Base-by-base conservation (phyloP, 495 filamentous ascomycete species). In the Cryomyces minteri region DNA sequence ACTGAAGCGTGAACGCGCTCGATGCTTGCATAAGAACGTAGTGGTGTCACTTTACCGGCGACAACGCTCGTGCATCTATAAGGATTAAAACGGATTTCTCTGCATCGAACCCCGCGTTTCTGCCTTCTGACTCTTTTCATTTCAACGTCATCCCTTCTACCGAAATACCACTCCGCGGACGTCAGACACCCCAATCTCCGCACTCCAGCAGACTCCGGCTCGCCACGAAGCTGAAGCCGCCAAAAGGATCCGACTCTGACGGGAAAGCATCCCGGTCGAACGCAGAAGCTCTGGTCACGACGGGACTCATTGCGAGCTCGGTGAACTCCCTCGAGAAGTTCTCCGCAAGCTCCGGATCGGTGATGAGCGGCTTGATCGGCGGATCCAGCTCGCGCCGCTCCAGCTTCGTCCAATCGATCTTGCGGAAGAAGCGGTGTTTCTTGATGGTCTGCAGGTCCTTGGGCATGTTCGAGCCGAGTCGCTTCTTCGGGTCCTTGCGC, bases 191-290 rank as follows among this genome's bases (percentile, higher is more conserved):
- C 43, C 43, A 47, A 4, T 49, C 51, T 14, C 52, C 53, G 40
- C 50, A 51, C 41, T 63, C 83, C 43, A 98, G 68, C 58, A 96
- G 60, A 55, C 88, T 94, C 57, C 71, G 79, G 43, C 84, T 82
- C 18, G 87, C 92, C 47, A 95, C 88, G 61, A 83, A 98, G 62
- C 85, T 94, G 59, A 98, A 98, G 2, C 92, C 90, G 11, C 88
- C 86, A 65, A 98, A 96, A 1, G 76, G 76, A 62, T 95, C 74
- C 38, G 75, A 71, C 41, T 76, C 73, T 52, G 73, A 76, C 6
- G 53, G 60, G 48, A 63, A 62, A 31, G 59, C 58, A 14, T 39
- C 44, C 44, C 48, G 50, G 39, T 44, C 56, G 43, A 50, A 52
- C n/a, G 9, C 32, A 57, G 80, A 79, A 31, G 80, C 82, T 12